These are phyloP conservation scores for Isatis lusitanica DNA, from an alignment of 441 rosid species.

Conservation along the genomic window DNA sequence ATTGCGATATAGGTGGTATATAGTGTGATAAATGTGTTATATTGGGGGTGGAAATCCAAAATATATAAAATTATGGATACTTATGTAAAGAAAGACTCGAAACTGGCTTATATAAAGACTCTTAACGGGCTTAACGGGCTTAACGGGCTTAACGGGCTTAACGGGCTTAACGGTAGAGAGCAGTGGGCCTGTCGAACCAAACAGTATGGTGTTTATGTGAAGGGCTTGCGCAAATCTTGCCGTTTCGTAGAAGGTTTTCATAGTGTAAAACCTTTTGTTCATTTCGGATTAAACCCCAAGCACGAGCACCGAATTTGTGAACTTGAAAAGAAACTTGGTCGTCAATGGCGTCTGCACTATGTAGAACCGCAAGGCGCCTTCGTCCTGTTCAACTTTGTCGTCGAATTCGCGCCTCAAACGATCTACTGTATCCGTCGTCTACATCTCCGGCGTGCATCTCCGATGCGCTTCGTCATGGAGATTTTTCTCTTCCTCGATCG, in stretches of 20 bases:
- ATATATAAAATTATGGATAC: not conserved
- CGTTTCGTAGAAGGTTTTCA: not conserved
- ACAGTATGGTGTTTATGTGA: constrained; percentile 1
- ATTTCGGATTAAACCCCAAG: constrained; percentile 22
- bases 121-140: not conserved
- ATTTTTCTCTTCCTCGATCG: constrained; percentile 36
- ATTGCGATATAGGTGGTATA: not conserved
- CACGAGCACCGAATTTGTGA: not conserved
- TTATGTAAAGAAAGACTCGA: too few species aligned
- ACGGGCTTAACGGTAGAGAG: not conserved
- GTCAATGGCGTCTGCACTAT: constrained; percentile 64
- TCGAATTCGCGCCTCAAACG: constrained; percentile 22
- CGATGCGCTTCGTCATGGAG: constrained; percentile 26
- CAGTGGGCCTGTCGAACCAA: not conserved
- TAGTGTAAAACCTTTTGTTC: not conserved
- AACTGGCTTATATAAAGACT: too few species aligned
- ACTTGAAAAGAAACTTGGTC: not conserved
- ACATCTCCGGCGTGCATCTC: constrained; percentile 30
- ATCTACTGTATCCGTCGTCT: constrained; percentile 21
- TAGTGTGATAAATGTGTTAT: not conserved
- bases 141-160: not conserved
- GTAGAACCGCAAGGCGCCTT: constrained; percentile 45
- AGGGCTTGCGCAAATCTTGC: not conserved
- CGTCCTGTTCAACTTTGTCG: constrained; percentile 32
- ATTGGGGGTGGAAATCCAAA: not conserved